A percentile compares a stretch with the other conserved stretches of the same genome.
phyloP scores from a whole-genome alignment of 164 flowering plant genomes.

The Aristolochia contorta region DNA sequence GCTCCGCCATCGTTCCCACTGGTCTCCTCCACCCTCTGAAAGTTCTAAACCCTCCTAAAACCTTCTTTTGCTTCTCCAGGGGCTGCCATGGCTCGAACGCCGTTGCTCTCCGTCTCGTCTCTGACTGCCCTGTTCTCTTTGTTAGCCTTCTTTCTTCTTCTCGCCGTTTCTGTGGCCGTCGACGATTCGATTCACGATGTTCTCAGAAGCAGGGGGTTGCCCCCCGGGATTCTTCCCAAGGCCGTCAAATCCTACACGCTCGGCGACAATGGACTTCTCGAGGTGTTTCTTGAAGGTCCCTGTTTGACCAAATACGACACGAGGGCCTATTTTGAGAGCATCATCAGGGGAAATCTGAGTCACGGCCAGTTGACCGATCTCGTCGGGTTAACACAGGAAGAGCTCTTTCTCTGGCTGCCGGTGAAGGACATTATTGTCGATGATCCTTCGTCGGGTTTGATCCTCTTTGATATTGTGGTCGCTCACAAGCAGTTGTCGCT shows the following conservation, averaged over 20 bases:
- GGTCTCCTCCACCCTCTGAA: too few relatives aligned
- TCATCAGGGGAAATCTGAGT: slow-evolving; percentile 61
- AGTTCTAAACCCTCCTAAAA: too few relatives aligned
- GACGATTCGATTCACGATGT: slow-evolving; percentile 51
- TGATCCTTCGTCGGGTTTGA: slow-evolving; percentile 69
- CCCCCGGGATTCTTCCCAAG: slow-evolving; percentile 61
- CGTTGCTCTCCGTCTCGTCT: too few relatives aligned
- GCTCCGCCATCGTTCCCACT: too few relatives aligned
- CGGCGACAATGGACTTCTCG: slow-evolving; percentile 37
- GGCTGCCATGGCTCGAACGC: too few relatives aligned
- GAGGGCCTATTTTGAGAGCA: slow-evolving; percentile 56
- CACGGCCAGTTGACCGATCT: slow-evolving; percentile 60
- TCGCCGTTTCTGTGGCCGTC: not conserved
- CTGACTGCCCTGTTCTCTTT: too few relatives aligned
- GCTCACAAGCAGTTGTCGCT: slow-evolving; percentile 78
- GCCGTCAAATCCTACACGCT: slow-evolving; percentile 52
- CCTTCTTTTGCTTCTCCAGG: too few relatives aligned
- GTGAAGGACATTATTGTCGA: slow-evolving; percentile 63
- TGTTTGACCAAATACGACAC: slow-evolving; percentile 68
- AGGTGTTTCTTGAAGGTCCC: slow-evolving; percentile 54
- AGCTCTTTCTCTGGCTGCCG: slow-evolving; percentile 83
- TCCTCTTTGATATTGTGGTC: slow-evolving; percentile 60
- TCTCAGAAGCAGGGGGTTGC: slow-evolving; percentile 51
- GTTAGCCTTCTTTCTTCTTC: not conserved
- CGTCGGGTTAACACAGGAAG: slow-evolving; percentile 65